These are phyloP conservation scores for Candida bentonensis DNA, from an alignment of 805 yeast species.

Conservation along the genomic window DNA sequence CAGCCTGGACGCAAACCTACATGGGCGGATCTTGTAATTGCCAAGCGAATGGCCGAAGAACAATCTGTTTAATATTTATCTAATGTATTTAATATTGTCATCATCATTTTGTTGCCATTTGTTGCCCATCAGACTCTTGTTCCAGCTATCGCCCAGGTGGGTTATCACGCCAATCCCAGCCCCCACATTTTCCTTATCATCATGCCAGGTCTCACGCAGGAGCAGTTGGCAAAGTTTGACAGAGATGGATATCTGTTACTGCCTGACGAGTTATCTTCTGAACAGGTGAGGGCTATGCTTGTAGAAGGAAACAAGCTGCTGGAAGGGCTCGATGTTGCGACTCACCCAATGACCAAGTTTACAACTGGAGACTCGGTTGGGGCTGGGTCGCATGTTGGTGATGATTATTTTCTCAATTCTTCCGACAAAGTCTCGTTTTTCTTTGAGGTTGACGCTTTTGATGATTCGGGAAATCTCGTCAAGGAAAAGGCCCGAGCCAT, in stretches of 20 bases:
- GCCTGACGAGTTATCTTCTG: constrained; percentile 35
- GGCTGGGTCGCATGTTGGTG: constrained; percentile 50
- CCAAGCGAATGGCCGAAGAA: not conserved
- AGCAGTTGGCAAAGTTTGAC: constrained; percentile 37
- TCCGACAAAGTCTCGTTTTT: constrained; percentile 57
- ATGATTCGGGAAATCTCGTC: constrained; percentile 33
- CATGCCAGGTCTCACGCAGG: constrained; percentile 28
- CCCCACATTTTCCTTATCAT: too few relatives aligned
- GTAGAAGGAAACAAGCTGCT: constrained; percentile 32
- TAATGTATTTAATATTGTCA: too few relatives aligned
- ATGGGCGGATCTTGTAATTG: not conserved
- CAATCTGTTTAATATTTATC: not conserved
- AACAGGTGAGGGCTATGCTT: constrained; percentile 29
- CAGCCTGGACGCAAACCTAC: not conserved
- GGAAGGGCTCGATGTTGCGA: constrained; percentile 32
- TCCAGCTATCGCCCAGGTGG: too few relatives aligned
- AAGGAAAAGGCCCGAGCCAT: constrained; percentile 43
- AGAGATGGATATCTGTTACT: constrained; percentile 48
- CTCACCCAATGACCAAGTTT: constrained; percentile 60
- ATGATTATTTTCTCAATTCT: constrained; percentile 54
- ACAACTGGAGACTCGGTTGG: constrained; percentile 35
- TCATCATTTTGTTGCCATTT: too few relatives aligned
- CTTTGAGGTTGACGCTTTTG: constrained; percentile 60
- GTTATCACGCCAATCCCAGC: too few relatives aligned
- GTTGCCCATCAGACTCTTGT: too few relatives aligned